Evolutionary conservation across 164 flowering plant species (phyloP).

Genomic region (Hamamelis virginiana): DNA sequence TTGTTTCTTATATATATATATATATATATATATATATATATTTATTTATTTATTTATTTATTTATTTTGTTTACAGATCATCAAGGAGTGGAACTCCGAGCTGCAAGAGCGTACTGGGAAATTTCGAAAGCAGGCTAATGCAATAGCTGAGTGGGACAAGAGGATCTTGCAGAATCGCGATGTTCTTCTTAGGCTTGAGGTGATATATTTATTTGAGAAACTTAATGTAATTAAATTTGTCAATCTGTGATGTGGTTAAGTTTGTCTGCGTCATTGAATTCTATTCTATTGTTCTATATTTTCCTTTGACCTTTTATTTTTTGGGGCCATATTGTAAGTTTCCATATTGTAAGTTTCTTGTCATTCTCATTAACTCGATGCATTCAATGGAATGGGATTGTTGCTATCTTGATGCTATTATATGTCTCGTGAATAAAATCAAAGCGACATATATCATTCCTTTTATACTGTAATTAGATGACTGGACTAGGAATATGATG

Average conservation of each 20-base stretch:
- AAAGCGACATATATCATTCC: no score
- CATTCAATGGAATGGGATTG: no score
- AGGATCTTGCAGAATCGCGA: conserved; percentile 90
- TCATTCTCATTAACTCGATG: no score
- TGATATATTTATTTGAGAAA: conserved; percentile 15
- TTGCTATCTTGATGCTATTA: background rate
- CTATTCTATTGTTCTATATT: no score
- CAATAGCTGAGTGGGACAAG: conserved; percentile 96
- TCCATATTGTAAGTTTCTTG: no score
- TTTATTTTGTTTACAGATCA: conserved; percentile 48
- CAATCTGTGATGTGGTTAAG: background rate
- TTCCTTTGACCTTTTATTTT: no score
- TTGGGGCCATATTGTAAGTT: no score
- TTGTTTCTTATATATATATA: no score
- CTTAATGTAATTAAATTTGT: background rate
- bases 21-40: no score
- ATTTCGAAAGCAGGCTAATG: conserved; percentile 87
- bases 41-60: background rate
- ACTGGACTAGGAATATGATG: no score
- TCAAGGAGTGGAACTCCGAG: conserved; percentile 97
- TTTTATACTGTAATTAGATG: no score
- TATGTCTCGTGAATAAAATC: background rate
- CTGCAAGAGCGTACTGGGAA: conserved; percentile 91
- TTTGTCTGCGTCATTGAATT: background rate
- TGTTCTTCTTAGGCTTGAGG: conserved; percentile 94